Evolutionary conservation across 2,329 filamentous ascomycete genomes (phyloP).

Genomic region (Fonsecaea pedrosoi): DNA sequence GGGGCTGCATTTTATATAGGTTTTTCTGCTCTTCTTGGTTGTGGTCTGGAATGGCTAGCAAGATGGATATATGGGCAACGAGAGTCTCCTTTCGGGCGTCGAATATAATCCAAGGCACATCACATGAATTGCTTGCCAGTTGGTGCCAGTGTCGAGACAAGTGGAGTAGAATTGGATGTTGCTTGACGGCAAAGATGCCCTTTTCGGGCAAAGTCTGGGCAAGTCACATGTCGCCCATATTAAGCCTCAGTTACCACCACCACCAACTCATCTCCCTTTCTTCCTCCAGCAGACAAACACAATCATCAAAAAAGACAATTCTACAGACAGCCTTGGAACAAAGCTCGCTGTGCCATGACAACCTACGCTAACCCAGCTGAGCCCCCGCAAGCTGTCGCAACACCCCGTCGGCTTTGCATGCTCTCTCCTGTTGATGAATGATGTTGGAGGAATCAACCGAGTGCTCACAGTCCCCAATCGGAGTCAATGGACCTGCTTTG

Average conservation of each 20-base stretch:
- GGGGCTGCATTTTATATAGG: constrained; percentile 9
- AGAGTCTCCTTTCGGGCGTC: neutral
- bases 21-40: neutral
- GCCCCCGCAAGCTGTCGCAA: neutral
- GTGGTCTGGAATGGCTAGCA: neutral
- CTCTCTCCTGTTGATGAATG: neutral
- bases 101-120: neutral
- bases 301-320: neutral
- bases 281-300: neutral
- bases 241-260: too few relatives aligned
- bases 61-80: neutral
- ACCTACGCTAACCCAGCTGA: neutral
- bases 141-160: neutral
- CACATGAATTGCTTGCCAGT: neutral
- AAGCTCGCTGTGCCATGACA: neutral
- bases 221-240: too few relatives aligned
- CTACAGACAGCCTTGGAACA: neutral
- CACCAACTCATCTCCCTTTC: neutral
- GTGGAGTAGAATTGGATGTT: neutral
- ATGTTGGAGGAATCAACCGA: neutral
- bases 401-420: neutral
- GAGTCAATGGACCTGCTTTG: neutral
- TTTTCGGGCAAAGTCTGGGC: neutral
- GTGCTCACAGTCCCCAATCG: neutral
- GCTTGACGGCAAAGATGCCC: constrained; percentile 12